phyloP scores from a whole-genome alignment of 2,329 filamentous ascomycete species.

The Penicillium sp. region DNA sequence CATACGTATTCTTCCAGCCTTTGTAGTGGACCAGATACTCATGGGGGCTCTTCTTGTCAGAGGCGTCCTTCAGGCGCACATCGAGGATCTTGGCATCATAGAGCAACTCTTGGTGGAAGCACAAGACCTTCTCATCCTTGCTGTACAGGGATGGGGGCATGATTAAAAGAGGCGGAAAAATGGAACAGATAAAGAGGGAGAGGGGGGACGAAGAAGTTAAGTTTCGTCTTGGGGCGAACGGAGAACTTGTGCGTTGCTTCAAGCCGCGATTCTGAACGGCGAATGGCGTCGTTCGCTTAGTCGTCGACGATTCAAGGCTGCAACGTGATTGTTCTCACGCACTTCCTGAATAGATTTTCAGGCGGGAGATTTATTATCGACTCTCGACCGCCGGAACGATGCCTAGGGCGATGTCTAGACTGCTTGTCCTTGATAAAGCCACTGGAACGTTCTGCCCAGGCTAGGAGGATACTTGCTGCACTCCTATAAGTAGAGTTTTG shows the following conservation, averaged over 20 bases:
- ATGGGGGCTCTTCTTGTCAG: constrained; percentile 70
- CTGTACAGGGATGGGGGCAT: constrained; percentile 63
- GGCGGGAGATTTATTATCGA: neutral
- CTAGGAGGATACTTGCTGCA: neutral
- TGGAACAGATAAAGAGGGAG: neutral
- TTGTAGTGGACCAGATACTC: constrained; percentile 97
- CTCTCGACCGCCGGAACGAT: neutral
- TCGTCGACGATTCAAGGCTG: neutral
- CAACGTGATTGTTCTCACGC: neutral
- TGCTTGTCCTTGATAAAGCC: neutral
- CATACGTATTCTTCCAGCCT: constrained; percentile 95
- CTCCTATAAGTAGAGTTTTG: neutral
- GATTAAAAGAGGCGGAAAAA: constrained; percentile 23
- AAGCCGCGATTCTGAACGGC: neutral
- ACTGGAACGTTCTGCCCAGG: neutral
- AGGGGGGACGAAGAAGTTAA: neutral
- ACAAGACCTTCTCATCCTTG: constrained; percentile 88
- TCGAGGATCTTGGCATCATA: constrained; percentile 97
- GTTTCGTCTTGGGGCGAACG: neutral
- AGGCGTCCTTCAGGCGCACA: constrained; percentile 59
- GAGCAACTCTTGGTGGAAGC: constrained; percentile 94
- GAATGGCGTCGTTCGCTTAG: neutral
- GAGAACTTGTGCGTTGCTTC: neutral
- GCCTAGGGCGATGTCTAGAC: neutral
- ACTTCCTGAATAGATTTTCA: neutral